phyloP scores from a whole-genome alignment of 345 rosid genomes.

The Eucalyptus erythrocorys region DNA sequence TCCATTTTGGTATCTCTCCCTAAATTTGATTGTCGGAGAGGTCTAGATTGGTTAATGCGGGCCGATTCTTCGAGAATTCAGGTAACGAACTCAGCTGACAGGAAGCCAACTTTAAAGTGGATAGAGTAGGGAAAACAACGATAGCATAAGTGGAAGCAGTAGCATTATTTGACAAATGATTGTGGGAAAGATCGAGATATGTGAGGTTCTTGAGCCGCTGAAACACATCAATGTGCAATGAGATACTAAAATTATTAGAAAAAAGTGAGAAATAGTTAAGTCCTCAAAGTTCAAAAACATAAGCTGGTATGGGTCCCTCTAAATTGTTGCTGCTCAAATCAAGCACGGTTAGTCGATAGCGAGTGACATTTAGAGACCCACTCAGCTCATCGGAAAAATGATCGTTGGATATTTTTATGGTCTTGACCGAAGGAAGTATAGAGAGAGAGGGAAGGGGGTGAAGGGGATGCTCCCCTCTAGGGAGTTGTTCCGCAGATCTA shows the following conservation, averaged over 20 bases:
- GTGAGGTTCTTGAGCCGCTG: slow-evolving; percentile 10
- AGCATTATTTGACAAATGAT: slow-evolving; percentile 8
- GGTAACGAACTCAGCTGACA: slow-evolving; percentile 27
- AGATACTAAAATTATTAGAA: slow-evolving; percentile 28
- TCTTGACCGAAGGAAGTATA: neutral
- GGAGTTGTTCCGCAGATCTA: slow-evolving; percentile 8
- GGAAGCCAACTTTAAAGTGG: slow-evolving; percentile 23
- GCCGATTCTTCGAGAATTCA: slow-evolving; percentile 5
- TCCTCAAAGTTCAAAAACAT: neutral
- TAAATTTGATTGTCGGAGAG: slow-evolving; percentile 36
- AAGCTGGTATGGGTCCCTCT: slow-evolving; percentile 11
- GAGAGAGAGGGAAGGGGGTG: slow-evolving; percentile 4
- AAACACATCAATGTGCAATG: slow-evolving; percentile 7
- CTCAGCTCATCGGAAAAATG: slow-evolving; percentile 10
- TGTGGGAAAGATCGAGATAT: slow-evolving; percentile 31
- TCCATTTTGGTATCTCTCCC: slow-evolving; percentile 31
- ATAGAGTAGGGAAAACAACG: neutral
- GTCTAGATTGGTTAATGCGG: neutral
- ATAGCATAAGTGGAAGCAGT: neutral
- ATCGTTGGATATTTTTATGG: neutral
- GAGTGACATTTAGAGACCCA: neutral
- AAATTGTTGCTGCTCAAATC: slow-evolving; percentile 27
- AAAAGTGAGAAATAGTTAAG: slow-evolving; percentile 14
- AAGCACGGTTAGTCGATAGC: neutral
- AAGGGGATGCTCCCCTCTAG: slow-evolving; percentile 19